These are phyloP conservation scores for Jackrogersella multiformis DNA, from an alignment of 495 filamentous ascomycete species.

Conservation along the genomic window DNA sequence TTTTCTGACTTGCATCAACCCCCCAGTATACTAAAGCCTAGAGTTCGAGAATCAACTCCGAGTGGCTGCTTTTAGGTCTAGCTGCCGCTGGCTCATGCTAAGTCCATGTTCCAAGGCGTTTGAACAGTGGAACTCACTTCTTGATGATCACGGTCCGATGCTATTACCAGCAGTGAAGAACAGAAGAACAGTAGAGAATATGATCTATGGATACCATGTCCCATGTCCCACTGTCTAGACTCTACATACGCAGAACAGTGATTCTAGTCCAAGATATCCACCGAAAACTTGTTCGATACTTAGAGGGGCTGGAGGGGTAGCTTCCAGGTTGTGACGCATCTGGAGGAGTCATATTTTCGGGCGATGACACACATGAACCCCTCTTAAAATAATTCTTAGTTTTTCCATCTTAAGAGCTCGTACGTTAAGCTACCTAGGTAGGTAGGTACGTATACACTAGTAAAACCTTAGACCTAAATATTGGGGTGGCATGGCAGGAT, in stretches of 20 bases:
- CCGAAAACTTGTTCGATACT: conserved; percentile 32
- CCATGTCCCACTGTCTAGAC: conserved; percentile 21
- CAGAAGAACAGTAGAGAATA: conserved; percentile 5
- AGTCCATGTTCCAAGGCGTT: conserved; percentile 17
- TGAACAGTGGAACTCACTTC: conserved; percentile 9
- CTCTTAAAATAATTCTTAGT: no score
- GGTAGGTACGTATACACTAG: no score
- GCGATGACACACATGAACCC: conserved; percentile 28
- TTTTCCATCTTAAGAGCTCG: background rate
- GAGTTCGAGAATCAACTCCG: conserved; percentile 9
- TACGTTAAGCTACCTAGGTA: background rate
- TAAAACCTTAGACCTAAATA: no score
- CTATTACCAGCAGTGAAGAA: background rate
- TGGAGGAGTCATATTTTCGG: conserved; percentile 21
- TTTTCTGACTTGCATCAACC: conserved; percentile 41
- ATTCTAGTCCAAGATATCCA: conserved; percentile 25
- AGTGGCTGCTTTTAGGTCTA: conserved; percentile 15
- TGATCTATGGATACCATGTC: background rate
- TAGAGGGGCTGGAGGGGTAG: conserved; percentile 6
- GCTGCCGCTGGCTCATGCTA: conserved; percentile 19
- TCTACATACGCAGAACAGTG: background rate
- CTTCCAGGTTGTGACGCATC: conserved; percentile 37
- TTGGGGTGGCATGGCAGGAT: no score
- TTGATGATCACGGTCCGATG: background rate
- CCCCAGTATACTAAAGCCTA: conserved; percentile 37